phyloP scores from a whole-genome alignment of 1,284 basidiomycete genomes.

The Trichosporon sp. region DNA sequence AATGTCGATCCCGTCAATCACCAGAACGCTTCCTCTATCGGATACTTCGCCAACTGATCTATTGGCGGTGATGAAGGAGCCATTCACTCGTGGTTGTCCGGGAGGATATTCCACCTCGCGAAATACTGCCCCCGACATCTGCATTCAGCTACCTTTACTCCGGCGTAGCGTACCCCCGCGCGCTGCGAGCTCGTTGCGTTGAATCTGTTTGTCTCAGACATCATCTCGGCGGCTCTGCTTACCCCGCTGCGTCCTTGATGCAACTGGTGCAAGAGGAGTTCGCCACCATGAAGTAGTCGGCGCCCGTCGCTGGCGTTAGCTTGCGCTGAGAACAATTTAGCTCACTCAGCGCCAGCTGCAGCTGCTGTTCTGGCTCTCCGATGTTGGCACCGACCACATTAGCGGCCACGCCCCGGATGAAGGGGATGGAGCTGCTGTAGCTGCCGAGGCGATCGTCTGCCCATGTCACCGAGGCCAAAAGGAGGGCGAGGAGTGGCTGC shows the following conservation, averaged over 20 bases:
- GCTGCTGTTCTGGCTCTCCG: conserved; percentile 30
- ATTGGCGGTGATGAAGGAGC: background rate
- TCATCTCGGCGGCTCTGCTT: background rate
- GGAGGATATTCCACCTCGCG: background rate
- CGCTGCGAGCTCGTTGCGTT: conserved; percentile 1
- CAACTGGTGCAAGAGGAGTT: background rate
- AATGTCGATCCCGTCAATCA: background rate
- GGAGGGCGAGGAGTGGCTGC: background rate
- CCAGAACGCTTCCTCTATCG: background rate
- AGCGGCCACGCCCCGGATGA: conserved; percentile 33
- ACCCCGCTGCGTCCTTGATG: background rate
- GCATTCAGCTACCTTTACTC: background rate
- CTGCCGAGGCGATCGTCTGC: conserved; percentile 30
- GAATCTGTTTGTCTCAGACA: conserved; percentile 1
- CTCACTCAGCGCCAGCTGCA: conserved; percentile 44
- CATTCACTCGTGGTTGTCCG: background rate
- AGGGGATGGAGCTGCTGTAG: conserved; percentile 28
- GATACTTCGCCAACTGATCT: background rate
- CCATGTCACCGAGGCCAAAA: background rate
- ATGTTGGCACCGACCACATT: conserved; percentile 35
- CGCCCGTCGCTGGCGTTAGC: conserved; percentile 12
- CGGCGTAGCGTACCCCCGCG: background rate
- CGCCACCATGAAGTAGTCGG: background rate
- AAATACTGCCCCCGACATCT: background rate
- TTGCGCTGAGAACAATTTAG: background rate